Percentiles rank a stretch among this genome's conserved stretches.
Conservation (phyloP, 306 rosid species). For the Cicer cuneatum region DNA sequence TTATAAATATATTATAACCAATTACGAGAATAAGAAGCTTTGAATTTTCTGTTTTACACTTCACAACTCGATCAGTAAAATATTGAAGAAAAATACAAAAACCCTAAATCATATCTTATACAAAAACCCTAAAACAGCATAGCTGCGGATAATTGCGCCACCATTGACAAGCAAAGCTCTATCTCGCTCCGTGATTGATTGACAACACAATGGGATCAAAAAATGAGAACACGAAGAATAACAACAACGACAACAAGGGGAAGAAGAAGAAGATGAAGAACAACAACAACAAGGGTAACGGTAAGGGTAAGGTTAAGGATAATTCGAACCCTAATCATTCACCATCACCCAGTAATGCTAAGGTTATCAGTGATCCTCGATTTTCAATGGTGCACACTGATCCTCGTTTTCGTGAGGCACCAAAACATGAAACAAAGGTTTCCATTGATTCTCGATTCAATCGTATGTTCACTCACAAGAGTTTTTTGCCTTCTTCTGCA, state of each 20-base stretch:
- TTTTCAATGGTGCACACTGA: conserved; percentile 70
- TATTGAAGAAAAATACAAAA: too few species aligned
- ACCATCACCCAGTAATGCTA: conserved; percentile 18
- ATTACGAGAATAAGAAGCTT: too few species aligned
- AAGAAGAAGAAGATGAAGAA: conserved; percentile 38
- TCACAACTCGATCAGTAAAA: too few species aligned
- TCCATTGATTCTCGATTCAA: conserved; percentile 80
- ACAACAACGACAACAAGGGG: conserved; percentile 1
- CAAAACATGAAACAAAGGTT: conserved; percentile 66
- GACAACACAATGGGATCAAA: conserved; percentile 40
- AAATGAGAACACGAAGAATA: conserved; percentile 22
- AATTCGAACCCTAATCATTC: conserved; percentile 23
- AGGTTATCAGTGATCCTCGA: conserved; percentile 65
- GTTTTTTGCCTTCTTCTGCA: conserved; percentile 66
- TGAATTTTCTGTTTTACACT: too few species aligned
- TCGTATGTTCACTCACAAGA: conserved; percentile 62
- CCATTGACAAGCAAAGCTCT: too few species aligned
- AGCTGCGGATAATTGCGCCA: too few species aligned
- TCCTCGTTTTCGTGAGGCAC: conserved; percentile 80
- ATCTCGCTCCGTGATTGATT: too few species aligned
- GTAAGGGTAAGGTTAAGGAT: conserved; percentile 39
- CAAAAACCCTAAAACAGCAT: too few species aligned
- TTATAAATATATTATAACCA: too few species aligned
- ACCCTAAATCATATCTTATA: too few species aligned
- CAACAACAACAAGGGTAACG: background rate